Conservation (phyloP, 768 basidiomycete species). For the Cantharellus cinnabarinus region DNA sequence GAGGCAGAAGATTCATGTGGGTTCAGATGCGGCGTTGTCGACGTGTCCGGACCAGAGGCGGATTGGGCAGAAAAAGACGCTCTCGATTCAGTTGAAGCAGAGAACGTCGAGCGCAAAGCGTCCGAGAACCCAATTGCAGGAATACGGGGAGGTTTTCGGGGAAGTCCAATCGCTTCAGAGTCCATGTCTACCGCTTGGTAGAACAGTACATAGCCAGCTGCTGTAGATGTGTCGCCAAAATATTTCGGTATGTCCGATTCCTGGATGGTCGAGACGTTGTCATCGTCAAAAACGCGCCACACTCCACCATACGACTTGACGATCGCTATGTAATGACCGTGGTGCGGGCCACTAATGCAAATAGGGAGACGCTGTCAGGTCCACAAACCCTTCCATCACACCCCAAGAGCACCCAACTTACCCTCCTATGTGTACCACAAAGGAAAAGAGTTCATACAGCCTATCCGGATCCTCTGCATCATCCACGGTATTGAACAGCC, state of each 20-base stretch:
- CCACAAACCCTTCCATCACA: background rate
- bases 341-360: slow-evolving; percentile 69
- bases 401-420: slow-evolving; percentile 23
- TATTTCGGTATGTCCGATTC: slow-evolving; percentile 84
- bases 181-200: slow-evolving; percentile 89
- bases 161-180: slow-evolving; percentile 46
- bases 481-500: slow-evolving; percentile 93
- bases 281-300: slow-evolving; percentile 95
- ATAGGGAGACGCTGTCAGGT: background rate
- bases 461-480: slow-evolving; percentile 81
- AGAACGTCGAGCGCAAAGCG: background rate
- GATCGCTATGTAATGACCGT: slow-evolving; percentile 94
- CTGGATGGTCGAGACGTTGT: slow-evolving; percentile 69
- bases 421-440: slow-evolving; percentile 99
- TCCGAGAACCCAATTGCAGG: background rate
- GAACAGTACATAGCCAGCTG: slow-evolving; percentile 79
- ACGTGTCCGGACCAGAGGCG: no score
- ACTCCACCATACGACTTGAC: slow-evolving; percentile 53
- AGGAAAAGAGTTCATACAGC: slow-evolving; percentile 83
- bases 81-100: background rate
- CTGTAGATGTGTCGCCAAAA: slow-evolving; percentile 52
- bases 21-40: background rate
- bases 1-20: background rate
- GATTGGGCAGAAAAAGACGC: background rate
- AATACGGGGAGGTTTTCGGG: slow-evolving; percentile 7